A percentile compares a stretch with the other conserved stretches of the same genome.
These are phyloP conservation scores for Starmera stellimalicola DNA, from an alignment of 1,139 yeast genomes.

Conservation along the genomic window DNA sequence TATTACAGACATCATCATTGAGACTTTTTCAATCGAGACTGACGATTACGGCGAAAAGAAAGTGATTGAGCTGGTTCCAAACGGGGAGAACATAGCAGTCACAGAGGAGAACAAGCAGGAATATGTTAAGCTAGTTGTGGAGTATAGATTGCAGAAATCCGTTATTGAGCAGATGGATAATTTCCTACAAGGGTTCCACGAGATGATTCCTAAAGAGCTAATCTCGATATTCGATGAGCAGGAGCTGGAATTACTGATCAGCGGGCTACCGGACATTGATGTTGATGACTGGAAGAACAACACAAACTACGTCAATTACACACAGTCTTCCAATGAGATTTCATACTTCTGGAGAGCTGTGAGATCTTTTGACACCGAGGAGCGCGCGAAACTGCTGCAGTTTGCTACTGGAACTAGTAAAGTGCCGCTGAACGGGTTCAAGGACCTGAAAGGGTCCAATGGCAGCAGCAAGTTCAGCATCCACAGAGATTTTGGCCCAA, in stretches of 20 bases:
- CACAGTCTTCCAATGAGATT: slow-evolving; percentile 77
- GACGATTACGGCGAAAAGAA: slow-evolving; percentile 93
- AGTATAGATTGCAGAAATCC: slow-evolving; percentile 74
- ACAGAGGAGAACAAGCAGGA: slow-evolving; percentile 89
- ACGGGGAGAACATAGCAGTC: slow-evolving; percentile 79
- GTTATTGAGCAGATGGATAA: slow-evolving; percentile 84
- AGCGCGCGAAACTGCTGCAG: slow-evolving; percentile 86
- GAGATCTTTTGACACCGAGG: slow-evolving; percentile 87
- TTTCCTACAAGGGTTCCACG: slow-evolving; percentile 82
- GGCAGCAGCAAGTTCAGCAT: slow-evolving; percentile 84
- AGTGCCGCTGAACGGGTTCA: slow-evolving; percentile 92
- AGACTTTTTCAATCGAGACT: slow-evolving; percentile 86
- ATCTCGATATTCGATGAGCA: slow-evolving; percentile 91
- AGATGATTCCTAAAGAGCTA: slow-evolving; percentile 80
- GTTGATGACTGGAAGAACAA: slow-evolving; percentile 93
- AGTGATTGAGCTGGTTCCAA: slow-evolving; percentile 65
- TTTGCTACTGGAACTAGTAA: slow-evolving; percentile 97
- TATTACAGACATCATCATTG: slow-evolving; percentile 94
- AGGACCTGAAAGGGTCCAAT: slow-evolving; percentile 80
- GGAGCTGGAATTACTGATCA: slow-evolving; percentile 83
- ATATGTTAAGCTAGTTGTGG: slow-evolving; percentile 79
- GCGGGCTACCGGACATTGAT: slow-evolving; percentile 94
- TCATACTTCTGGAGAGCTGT: slow-evolving; percentile 99
- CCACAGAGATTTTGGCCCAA: slow-evolving; percentile 81
- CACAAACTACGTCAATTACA: slow-evolving; percentile 74